Conservation (phyloP, 163 green algal species). For the Chlorella variabilis region DNA sequence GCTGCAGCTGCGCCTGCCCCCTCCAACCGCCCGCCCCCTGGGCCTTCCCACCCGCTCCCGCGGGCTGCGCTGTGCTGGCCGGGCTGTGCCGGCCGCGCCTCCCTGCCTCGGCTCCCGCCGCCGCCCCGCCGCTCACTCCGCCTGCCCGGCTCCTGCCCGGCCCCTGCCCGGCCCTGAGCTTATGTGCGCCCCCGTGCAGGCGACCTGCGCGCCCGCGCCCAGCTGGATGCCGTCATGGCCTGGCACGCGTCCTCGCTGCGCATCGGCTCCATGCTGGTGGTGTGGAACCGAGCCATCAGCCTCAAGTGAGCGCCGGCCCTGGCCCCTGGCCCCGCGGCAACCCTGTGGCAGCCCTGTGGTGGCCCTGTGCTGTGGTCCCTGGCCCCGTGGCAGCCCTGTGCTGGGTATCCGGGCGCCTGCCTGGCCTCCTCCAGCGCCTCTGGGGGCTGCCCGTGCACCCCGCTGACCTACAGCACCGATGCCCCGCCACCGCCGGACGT, state of each 20-base stretch:
- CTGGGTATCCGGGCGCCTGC: no score
- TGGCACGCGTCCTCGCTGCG: constrained; percentile 58
- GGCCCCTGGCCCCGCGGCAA: background rate
- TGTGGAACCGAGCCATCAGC: constrained; percentile 49
- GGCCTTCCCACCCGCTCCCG: background rate
- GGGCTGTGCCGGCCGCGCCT: background rate
- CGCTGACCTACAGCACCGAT: no score
- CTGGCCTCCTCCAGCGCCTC: no score
- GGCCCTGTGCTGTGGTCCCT: no score
- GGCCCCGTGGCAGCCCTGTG: background rate
- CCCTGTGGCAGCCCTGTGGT: background rate
- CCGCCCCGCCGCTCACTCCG: background rate
- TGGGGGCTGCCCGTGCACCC: no score
- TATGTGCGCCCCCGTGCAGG: background rate
- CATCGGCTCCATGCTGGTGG: constrained; percentile 34
- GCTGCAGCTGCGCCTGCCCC: no score
- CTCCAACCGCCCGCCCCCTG: background rate
- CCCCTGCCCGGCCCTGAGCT: background rate
- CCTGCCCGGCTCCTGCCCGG: no score
- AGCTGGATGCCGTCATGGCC: constrained; percentile 53
- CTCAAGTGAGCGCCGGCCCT: constrained; percentile 17
- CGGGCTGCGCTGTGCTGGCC: background rate
- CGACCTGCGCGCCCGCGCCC: constrained; percentile 25
- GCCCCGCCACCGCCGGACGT: background rate
- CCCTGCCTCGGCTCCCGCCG: no score